Base-by-base conservation (phyloP, 164 flowering plant species). In the Macadamia integrifolia region DNA sequence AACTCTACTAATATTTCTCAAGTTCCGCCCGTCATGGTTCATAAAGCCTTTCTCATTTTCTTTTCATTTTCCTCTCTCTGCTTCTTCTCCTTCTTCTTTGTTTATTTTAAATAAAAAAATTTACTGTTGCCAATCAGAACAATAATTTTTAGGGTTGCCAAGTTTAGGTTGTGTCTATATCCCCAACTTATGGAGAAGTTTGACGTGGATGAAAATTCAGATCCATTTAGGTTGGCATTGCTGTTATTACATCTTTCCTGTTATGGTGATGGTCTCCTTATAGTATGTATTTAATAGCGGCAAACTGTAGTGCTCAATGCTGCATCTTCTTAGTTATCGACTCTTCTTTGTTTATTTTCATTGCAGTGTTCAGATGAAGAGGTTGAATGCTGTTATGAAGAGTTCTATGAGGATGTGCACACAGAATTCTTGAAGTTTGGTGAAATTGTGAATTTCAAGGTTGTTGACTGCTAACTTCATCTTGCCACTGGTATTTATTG, bases 391-490 rank as follows among this genome's bases (percentile, higher is more conserved):
- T 76, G 80, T 69, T 94, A 80, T 69, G 99, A 94, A 80, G 98
- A 92, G 71, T 94, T 92, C 71, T 94, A 94, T 75, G 99, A 94
- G 70, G 99, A 94, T 80, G 98, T 92, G 9, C 99, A 92, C 75
- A 92, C 99, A 29, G 97, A 94, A 76, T 94, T 94, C 72, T 76
- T 90, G 80, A 94, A 94, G 84, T 94, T 79, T 76, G 99, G 99
- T 44, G 97, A 92, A 78, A 80, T 92, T 77, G 80, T 92, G 67
- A 94, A 94, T 81, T 94, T 94, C 77, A 92, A 94, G 99, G 99
- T 94, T 61, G 58, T 66, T 61, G 49, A 62, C 49, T 59, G 58
- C 44, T 46, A 18, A 18, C 60, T 60, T 46, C 42, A 31, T 58
- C 15, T 12, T 58, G 49, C 15, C 13, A 9, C 48, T 28, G 15